Conservation (phyloP, 1,284 basidiomycete species). For the Rhizoctonia solani region DNA sequence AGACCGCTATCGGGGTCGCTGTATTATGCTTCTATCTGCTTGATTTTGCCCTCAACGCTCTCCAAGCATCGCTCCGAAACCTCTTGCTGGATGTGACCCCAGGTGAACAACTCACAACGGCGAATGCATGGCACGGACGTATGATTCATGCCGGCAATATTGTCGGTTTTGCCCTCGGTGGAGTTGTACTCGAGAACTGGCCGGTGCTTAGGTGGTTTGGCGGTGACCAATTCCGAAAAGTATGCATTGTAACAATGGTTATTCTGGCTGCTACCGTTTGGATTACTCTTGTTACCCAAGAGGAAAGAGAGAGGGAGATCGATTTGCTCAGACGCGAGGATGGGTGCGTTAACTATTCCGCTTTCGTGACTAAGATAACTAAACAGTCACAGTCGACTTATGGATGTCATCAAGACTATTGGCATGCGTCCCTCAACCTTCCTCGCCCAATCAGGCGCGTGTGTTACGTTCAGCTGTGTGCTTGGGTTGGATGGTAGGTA, state of each 20-base stretch:
- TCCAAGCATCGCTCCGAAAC: constrained; percentile 91
- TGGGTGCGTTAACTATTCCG: neutral
- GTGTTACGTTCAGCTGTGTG: constrained; percentile 88
- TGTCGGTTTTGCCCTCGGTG: constrained; percentile 86
- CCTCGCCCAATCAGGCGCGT: constrained; percentile 84
- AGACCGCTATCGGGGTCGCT: constrained; percentile 80
- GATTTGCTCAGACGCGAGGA: constrained; percentile 38
- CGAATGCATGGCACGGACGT: constrained; percentile 97
- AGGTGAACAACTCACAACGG: constrained; percentile 82
- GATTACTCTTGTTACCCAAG: constrained; percentile 82
- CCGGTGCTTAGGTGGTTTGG: constrained; percentile 81
- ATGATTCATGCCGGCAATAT: constrained; percentile 97
- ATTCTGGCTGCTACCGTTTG: constrained; percentile 81
- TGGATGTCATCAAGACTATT: constrained; percentile 78
- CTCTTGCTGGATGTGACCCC: constrained; percentile 89
- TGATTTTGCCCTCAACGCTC: constrained; percentile 91
- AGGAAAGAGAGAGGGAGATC: constrained; percentile 65
- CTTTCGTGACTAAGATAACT: neutral
- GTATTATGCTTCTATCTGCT: constrained; percentile 91
- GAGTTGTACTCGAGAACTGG: constrained; percentile 45
- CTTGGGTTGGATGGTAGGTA: constrained; percentile 86
- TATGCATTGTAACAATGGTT: constrained; percentile 83
- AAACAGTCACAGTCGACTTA: constrained; percentile 43
- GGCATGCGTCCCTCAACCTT: constrained; percentile 69
- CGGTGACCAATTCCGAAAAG: constrained; percentile 93